Evolutionary conservation across 2,329 filamentous ascomycete species (phyloP).

Genomic region (Ploettnerulaceae sp.): DNA sequence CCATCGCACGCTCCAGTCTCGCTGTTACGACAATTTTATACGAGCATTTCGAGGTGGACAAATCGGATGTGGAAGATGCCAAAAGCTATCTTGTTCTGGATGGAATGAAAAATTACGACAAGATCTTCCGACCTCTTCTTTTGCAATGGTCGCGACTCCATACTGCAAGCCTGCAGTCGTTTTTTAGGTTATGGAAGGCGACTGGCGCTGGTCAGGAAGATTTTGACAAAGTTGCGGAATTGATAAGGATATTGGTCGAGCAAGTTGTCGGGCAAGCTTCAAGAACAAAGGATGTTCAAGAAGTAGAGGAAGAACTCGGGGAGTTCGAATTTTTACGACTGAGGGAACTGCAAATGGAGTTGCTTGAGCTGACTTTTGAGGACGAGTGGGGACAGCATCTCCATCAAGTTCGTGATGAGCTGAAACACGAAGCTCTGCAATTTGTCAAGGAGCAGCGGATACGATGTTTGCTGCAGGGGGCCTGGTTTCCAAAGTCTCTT

Average conservation of each 20-base stretch:
- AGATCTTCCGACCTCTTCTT: slow-evolving; percentile 78
- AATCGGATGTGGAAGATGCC: slow-evolving; percentile 71
- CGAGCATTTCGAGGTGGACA: slow-evolving; percentile 93
- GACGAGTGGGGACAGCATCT: slow-evolving; percentile 92
- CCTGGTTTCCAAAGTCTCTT: slow-evolving; percentile 65
- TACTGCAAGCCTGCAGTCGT: slow-evolving; percentile 76
- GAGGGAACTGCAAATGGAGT: slow-evolving; percentile 86
- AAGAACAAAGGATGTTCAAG: slow-evolving; percentile 76
- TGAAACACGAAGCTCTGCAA: slow-evolving; percentile 85
- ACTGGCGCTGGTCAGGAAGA: slow-evolving; percentile 81
- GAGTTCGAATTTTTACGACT: slow-evolving; percentile 77
- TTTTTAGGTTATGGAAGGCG: slow-evolving; percentile 88
- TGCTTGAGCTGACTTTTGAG: slow-evolving; percentile 86
- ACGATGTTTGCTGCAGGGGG: slow-evolving; percentile 78
- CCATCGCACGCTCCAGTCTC: slow-evolving; percentile 79
- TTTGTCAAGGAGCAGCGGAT: slow-evolving; percentile 98
- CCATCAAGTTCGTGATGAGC: slow-evolving; percentile 81
- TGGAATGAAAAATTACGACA: slow-evolving; percentile 73
- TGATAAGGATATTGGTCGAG: slow-evolving; percentile 85
- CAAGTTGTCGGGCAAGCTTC: slow-evolving; percentile 79
- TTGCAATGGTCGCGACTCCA: slow-evolving; percentile 93
- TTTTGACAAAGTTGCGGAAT: slow-evolving; percentile 87
- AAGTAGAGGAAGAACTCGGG: slow-evolving; percentile 83
- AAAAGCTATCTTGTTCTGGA: slow-evolving; percentile 73
- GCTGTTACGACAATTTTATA: slow-evolving; percentile 84